Evolutionary conservation across 2,329 filamentous ascomycete species (phyloP).

Genomic region (Diplocarpon mali): DNA sequence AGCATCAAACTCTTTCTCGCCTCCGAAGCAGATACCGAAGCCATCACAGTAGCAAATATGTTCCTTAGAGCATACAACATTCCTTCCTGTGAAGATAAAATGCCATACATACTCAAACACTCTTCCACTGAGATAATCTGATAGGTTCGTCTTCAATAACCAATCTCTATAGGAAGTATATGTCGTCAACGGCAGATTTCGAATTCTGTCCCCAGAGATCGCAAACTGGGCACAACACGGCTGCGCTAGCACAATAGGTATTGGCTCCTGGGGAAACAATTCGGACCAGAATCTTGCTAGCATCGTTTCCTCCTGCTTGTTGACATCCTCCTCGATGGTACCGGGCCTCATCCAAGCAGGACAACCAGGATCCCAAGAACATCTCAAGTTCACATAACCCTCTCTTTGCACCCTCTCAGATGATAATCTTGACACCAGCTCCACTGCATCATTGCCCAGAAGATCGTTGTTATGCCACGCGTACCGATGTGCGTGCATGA

Average conservation of each 20-base stretch:
- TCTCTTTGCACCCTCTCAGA: slow-evolving; percentile 33
- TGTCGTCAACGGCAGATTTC: slow-evolving; percentile 35
- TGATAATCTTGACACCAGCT: slow-evolving; percentile 18
- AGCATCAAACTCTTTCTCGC: slow-evolving; percentile 15
- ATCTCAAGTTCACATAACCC: slow-evolving; percentile 51
- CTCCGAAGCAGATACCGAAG: slow-evolving; percentile 26
- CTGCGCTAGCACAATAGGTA: slow-evolving; percentile 38
- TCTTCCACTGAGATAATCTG: slow-evolving; percentile 44
- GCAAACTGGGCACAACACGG: slow-evolving; percentile 59
- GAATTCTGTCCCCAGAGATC: slow-evolving; percentile 42
- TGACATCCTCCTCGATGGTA: slow-evolving; percentile 27
- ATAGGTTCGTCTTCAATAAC: slow-evolving; percentile 44
- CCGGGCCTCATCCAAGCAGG: slow-evolving; percentile 36
- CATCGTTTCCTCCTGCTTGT: slow-evolving; percentile 33
- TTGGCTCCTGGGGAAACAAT: slow-evolving; percentile 17
- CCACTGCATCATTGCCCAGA: slow-evolving; percentile 27
- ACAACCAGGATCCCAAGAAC: slow-evolving; percentile 47
- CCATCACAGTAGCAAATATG: slow-evolving; percentile 26
- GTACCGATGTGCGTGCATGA: slow-evolving; percentile 37
- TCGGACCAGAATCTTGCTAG: slow-evolving; percentile 32
- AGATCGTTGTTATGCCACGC: slow-evolving; percentile 25
- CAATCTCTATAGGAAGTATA: slow-evolving; percentile 48
- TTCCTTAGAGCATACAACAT: slow-evolving; percentile 20
- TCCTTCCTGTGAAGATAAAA: slow-evolving; percentile 45
- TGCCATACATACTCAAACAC: slow-evolving; percentile 59